Percentiles rank a stretch among this genome's conserved stretches.
Evolutionary conservation across 2,329 filamentous ascomycete genomes (phyloP).

Genomic region (Didymellaceae sp.): DNA sequence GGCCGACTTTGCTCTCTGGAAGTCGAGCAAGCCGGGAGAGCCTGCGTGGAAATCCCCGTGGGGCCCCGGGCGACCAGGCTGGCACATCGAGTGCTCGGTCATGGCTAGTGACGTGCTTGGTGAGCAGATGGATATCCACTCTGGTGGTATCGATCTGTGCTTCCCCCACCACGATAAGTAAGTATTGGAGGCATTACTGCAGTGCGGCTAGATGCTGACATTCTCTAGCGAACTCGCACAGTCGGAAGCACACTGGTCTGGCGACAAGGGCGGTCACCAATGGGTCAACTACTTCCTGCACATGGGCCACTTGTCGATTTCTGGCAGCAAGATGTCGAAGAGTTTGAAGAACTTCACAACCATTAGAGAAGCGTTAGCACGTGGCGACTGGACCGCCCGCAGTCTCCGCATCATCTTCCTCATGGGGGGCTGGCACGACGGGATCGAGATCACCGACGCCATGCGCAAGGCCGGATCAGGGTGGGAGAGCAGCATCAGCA

Average conservation of each 20-base stretch:
- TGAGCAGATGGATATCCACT: conserved; percentile 87
- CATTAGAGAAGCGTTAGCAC: conserved; percentile 78
- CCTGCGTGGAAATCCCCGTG: conserved; percentile 88
- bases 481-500: conserved; percentile 82
- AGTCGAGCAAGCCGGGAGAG: conserved; percentile 88
- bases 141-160: conserved; percentile 89
- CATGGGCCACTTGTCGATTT: conserved; percentile 90
- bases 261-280: conserved; percentile 57
- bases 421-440: conserved; percentile 87
- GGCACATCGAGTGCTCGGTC: conserved; percentile 96
- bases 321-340: conserved; percentile 95
- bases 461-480: conserved; percentile 75
- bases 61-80: conserved; percentile 87
- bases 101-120: conserved; percentile 94
- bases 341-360: conserved; percentile 95
- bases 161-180: conserved; percentile 77
- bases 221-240: conserved; percentile 73
- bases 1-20: conserved; percentile 93
- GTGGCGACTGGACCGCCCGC: conserved; percentile 75
- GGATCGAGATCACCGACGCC: conserved; percentile 87
- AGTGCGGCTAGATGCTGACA: conserved; percentile 4
- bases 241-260: conserved; percentile 80
- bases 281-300: conserved; percentile 98
- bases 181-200: not conserved
- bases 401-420: conserved; percentile 86